Evolutionary conservation across 176 grass and related monocot genomes (phyloP), one percentile per base, ranked within the genome.

Genomic region (Oryza meridionalis): DNA sequence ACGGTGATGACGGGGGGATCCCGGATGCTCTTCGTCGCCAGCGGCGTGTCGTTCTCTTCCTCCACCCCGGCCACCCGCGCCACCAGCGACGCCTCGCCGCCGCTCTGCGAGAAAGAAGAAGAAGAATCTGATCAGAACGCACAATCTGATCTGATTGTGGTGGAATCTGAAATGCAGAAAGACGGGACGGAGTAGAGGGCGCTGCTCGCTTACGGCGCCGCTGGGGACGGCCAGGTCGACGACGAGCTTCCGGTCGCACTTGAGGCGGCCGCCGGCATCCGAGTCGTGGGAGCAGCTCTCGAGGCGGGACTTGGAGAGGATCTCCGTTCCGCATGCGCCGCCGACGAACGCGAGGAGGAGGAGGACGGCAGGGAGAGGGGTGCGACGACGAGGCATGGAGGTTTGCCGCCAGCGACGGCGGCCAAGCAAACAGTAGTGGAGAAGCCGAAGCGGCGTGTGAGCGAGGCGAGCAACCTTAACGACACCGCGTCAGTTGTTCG

Each of bases 281-380:
- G 91, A 98, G 80, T 78, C 13, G 4, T 3, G 77, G 69, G 7
- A 8, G 75, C 93, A 94, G 3, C 77, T 50, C 87, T 94, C 81
- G 22, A 98, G 11, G 22, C 75, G 69, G 80, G 91, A 98, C 70
- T 95, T 98, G 61, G 91, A 87, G 42, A 98, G 91, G 75, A 98
- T 49, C 46, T 15, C 46, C 46, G 15, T 49, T 0, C 46, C 46
- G 4, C 46, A 3, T 49, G 13, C 46, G 46, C 13, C 46, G 13
- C 13, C 71, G 80, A 94, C 93, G 13, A 49, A 0, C 76, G 31
- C 25, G 70, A 75, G 15, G 90, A 87, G 14, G 14, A 50, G 51
- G 33, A 74, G 8, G 73, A 12, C 0, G 12, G 46, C 13, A 74
- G 27, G 50, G 79, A 44, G 50, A 27, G 24, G 77, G 3, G 0